Percentiles rank a stretch among this genome's conserved stretches.
Evolutionary conservation across 306 rosid species (phyloP).

Genomic region (Medicago arabica): DNA sequence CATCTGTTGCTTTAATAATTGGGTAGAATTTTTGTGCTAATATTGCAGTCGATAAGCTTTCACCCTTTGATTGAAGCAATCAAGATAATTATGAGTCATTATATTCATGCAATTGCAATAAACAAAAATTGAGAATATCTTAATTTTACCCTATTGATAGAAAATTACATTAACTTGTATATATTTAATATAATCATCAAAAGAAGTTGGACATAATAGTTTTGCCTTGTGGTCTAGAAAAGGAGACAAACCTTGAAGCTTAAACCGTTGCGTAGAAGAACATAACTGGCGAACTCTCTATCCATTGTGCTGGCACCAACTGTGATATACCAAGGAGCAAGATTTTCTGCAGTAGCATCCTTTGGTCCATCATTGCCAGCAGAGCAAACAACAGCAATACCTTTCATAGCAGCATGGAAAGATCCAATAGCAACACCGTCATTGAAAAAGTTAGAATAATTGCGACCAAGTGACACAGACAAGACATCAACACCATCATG

Average conservation of each 20-base stretch:
- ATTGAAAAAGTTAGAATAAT: constrained; percentile 48
- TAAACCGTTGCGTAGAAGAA: constrained; percentile 58
- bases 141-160: not conserved
- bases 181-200: no score
- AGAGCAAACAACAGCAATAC: constrained; percentile 81
- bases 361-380: constrained; percentile 82
- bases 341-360: constrained; percentile 53
- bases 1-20: constrained; percentile 61
- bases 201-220: no score
- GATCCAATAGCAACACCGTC: constrained; percentile 85
- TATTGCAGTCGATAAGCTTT: constrained; percentile 66
- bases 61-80: constrained; percentile 59
- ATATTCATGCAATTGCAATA: constrained; percentile 1
- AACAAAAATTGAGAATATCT: not conserved
- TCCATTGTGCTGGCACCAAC: constrained; percentile 92
- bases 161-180: not conserved
- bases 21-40: constrained; percentile 60
- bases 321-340: constrained; percentile 76
- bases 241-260: constrained; percentile 55
- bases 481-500: constrained; percentile 80
- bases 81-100: not conserved
- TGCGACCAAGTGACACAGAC: constrained; percentile 79
- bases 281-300: constrained; percentile 66
- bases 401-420: constrained; percentile 74
- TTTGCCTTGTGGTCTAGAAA: not conserved